These are phyloP conservation scores for Lophiostoma macrostomum DNA, from an alignment of 495 filamentous ascomycete genomes.

Conservation along the genomic window DNA sequence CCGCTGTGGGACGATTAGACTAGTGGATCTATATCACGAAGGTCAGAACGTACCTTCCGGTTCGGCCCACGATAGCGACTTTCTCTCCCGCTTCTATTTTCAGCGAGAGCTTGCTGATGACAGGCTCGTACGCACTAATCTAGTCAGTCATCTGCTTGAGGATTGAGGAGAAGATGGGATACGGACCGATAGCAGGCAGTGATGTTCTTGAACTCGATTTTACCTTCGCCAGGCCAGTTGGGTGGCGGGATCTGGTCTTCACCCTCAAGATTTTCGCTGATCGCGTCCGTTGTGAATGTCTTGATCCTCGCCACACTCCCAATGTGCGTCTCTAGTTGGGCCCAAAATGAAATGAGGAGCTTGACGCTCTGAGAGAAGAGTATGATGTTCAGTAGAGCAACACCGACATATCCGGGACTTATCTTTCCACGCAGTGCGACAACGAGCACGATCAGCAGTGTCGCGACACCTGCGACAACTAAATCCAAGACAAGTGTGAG, in stretches of 20 bases:
- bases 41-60: slow-evolving; percentile 26
- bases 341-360: slow-evolving; percentile 55
- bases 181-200: slow-evolving; percentile 41
- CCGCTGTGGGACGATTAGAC: slow-evolving; percentile 38
- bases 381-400: slow-evolving; percentile 59
- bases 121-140: slow-evolving; percentile 26
- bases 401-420: slow-evolving; percentile 53
- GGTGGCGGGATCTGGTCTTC: slow-evolving; percentile 44
- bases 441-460: slow-evolving; percentile 28
- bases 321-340: slow-evolving; percentile 55
- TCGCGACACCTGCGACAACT: slow-evolving; percentile 31
- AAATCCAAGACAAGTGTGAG: slow-evolving; percentile 36
- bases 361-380: slow-evolving; percentile 53
- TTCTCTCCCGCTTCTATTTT: slow-evolving; percentile 56
- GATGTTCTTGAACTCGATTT: slow-evolving; percentile 46
- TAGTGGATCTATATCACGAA: background rate
- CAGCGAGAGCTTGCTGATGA: slow-evolving; percentile 52
- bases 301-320: slow-evolving; percentile 60
- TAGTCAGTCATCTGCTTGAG: background rate
- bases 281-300: slow-evolving; percentile 50
- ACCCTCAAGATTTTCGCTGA: slow-evolving; percentile 47
- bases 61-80: slow-evolving; percentile 47
- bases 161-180: too few relatives aligned
- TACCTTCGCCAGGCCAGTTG: slow-evolving; percentile 52
- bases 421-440: slow-evolving; percentile 36